Base-by-base conservation (phyloP, 169 alveolate genomes). In the Plasmodium chabaudi region DNA sequence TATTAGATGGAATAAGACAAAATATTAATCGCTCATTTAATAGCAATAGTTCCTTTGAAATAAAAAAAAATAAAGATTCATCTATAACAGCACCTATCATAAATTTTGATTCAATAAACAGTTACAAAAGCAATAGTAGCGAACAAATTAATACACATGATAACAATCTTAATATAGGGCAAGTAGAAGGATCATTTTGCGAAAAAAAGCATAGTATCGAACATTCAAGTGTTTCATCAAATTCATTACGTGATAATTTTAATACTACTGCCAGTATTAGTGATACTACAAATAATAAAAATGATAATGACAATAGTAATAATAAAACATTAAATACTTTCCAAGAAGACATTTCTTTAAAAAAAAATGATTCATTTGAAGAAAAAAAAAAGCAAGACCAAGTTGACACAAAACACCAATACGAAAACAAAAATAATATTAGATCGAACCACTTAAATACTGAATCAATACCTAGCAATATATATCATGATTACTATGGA, bases 401-500 rank as follows among this genome's bases (percentile, higher is more conserved):
- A 57, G 4, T 17, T 57, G 3, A n/a, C 13, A 23, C 10, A 57
- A 57, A n/a, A 23, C n/a, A n/a, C 6, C 59, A 13, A 51, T n/a
- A 13, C 42, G 17, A 51, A 55, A 60, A 49, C 13, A 47, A 69
- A 34, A 27, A 42, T 59, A 42, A 49, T 1, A 34, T 17, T 46
- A 2, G 71, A 5, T 55, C 47, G 5, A 34, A 23, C 19, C 44
- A 74, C 5, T 39, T 12, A n/a, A 25, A 57, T 19, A 17, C 46
- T 19, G n/a, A 10, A 12, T 13, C 17, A 6, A 60, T 27, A 1
- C 9, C 15, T 12, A 73, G 46, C 64, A 61, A 75, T 56, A 75
- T 75, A 56, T 61, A 75, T 25, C 70, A 75, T 63, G 88, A 75
- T 75, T 74, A 46, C 13, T 75, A 75, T 68, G 88, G 88, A 9